Percentiles rank a stretch among this genome's conserved stretches.
Evolutionary conservation across 441 rosid species (phyloP).

Genomic region (Mallotus repandus): DNA sequence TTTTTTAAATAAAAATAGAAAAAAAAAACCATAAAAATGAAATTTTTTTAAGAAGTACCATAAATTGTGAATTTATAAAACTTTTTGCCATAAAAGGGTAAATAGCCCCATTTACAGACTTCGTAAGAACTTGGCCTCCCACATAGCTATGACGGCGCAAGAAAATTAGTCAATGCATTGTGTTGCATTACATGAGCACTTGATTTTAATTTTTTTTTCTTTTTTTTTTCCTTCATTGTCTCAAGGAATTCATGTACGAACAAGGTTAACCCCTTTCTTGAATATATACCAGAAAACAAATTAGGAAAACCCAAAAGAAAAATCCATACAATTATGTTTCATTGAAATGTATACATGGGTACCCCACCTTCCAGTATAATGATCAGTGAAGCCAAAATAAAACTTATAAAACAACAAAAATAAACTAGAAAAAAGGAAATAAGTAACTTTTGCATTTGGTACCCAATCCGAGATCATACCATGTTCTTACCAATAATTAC

Average conservation of each 20-base stretch:
- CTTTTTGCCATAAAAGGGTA: no score
- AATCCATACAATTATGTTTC: background rate
- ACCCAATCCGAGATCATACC: background rate
- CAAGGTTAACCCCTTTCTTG: no score
- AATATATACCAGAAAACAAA: no score
- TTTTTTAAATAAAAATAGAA: no score
- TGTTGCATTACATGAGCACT: no score
- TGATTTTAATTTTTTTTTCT: no score
- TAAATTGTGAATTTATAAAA: no score
- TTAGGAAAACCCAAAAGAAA: background rate
- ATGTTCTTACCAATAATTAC: background rate
- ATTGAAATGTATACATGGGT: background rate
- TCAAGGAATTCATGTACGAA: no score
- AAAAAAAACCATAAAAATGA: no score
- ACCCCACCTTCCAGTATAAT: background rate
- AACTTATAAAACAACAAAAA: background rate
- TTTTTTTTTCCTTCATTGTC: no score
- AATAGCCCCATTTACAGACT: background rate
- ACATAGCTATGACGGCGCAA: background rate
- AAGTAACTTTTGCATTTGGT: background rate
- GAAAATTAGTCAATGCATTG: no score
- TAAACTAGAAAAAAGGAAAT: background rate
- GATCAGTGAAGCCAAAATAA: background rate
- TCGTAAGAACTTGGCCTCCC: background rate
- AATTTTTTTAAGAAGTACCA: no score